phyloP scores from a whole-genome alignment of 2,329 filamentous ascomycete species.

The Sarocladiaceae sp. region DNA sequence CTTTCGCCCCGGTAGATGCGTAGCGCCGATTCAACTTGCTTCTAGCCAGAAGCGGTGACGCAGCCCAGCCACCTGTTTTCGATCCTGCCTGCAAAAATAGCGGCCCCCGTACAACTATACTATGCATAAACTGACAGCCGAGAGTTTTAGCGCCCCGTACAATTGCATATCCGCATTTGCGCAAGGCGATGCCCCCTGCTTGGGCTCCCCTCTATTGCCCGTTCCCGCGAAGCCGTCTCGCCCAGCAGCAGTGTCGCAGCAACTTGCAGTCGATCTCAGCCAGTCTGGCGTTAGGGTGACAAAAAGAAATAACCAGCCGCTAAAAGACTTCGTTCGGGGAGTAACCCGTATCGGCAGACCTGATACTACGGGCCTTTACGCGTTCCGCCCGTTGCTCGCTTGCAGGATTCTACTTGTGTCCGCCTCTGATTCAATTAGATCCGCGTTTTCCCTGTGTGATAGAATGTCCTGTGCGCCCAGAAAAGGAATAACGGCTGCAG shows the following conservation, averaged over 20 bases:
- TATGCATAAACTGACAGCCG: background rate
- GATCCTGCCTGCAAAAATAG: background rate
- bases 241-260: background rate
- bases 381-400: no score
- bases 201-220: slow-evolving; percentile 4
- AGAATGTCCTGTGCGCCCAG: no score
- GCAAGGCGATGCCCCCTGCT: background rate
- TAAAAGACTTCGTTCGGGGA: background rate
- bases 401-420: no score
- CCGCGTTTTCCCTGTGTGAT: no score
- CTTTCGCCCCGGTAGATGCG: background rate
- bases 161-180: background rate
- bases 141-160: background rate
- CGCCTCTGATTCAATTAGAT: no score
- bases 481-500: no score
- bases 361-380: no score
- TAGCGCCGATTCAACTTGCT: slow-evolving; percentile 1
- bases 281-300: background rate
- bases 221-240: slow-evolving; percentile 7
- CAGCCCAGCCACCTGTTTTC: slow-evolving; percentile 5
- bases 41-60: slow-evolving; percentile 3
- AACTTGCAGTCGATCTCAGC: background rate
- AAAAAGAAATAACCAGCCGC: background rate
- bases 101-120: background rate
- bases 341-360: background rate